Percentiles rank a stretch among this genome's conserved stretches.
These are phyloP conservation scores for Phytophthora cryptogea DNA, from an alignment of 352 stramenopile species.

Conservation along the genomic window DNA sequence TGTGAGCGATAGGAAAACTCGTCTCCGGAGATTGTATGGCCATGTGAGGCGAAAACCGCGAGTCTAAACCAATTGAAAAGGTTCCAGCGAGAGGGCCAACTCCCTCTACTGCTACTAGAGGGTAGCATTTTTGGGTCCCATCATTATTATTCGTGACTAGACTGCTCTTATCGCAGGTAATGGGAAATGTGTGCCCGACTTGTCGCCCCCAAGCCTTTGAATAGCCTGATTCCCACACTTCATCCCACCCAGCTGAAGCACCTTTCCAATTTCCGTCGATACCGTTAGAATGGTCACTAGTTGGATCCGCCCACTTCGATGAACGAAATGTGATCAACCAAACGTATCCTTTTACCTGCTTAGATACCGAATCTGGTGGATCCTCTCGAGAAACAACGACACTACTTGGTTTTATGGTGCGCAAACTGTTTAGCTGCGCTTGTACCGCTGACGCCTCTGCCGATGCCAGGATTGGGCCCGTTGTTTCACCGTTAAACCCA, in stretches of 20 bases:
- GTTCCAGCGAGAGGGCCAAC: constrained; percentile 89
- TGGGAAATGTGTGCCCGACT: constrained; percentile 86
- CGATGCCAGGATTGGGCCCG: constrained; percentile 87
- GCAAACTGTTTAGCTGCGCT: constrained; percentile 91
- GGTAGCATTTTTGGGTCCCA: constrained; percentile 49
- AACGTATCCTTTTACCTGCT: constrained; percentile 86
- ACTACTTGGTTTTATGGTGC: constrained; percentile 90
- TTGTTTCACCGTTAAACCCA: constrained; percentile 93
- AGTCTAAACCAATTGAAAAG: constrained; percentile 93
- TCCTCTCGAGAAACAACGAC: constrained; percentile 85
- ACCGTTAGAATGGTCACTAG: constrained; percentile 77
- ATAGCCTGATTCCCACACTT: constrained; percentile 94
- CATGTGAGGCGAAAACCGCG: constrained; percentile 59
- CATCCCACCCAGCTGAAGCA: constrained; percentile 64
- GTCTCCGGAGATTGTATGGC: constrained; percentile 57
- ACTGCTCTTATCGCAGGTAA: constrained; percentile 62
- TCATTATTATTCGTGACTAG: constrained; percentile 67
- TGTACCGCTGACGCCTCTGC: constrained; percentile 86
- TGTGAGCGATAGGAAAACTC: constrained; percentile 90
- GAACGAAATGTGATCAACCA: constrained; percentile 95
- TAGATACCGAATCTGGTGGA: constrained; percentile 20
- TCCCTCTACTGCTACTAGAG: constrained; percentile 32
- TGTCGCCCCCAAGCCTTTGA: constrained; percentile 97
- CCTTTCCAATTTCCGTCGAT: constrained; percentile 94
- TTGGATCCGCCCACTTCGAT: constrained; percentile 93